Evolutionary conservation across 2,329 filamentous ascomycete genomes (phyloP).

Genomic region (Teratosphaeriaceae sp.): DNA sequence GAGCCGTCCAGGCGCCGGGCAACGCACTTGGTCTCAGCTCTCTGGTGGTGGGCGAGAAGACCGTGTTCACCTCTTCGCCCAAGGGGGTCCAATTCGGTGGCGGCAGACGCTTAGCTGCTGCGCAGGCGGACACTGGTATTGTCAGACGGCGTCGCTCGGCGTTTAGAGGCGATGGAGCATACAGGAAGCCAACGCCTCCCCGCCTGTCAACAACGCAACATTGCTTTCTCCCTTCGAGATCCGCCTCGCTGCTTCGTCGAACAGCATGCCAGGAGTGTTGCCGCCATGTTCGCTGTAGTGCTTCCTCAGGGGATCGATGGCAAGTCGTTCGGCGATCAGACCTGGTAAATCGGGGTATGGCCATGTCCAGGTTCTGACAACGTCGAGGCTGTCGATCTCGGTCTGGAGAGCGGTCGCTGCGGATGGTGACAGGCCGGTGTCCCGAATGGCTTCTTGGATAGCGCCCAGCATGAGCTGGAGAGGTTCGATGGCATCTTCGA

Average conservation of each 20-base stretch:
- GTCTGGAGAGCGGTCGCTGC: conserved; percentile 32
- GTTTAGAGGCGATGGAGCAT: conserved; percentile 16
- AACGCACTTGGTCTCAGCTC: conserved; percentile 28
- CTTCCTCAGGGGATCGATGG: conserved; percentile 42
- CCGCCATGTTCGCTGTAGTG: conserved; percentile 54
- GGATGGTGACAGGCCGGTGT: conserved; percentile 35
- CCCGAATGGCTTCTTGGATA: conserved; percentile 45
- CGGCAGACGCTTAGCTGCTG: conserved; percentile 46
- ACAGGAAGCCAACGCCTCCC: conserved; percentile 58
- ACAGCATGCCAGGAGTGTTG: conserved; percentile 54
- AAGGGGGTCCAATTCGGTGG: conserved; percentile 54
- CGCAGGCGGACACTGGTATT: conserved; percentile 46
- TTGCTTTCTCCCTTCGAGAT: conserved; percentile 49
- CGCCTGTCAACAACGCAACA: conserved; percentile 55
- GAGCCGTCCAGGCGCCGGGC: conserved; percentile 7
- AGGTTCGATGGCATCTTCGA: conserved; percentile 53
- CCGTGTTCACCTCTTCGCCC: conserved; percentile 39
- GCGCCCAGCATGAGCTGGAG: conserved; percentile 53
- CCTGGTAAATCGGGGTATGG: conserved; percentile 54
- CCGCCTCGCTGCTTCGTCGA: conserved; percentile 57
- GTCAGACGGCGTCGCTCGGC: background rate
- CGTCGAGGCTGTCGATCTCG: conserved; percentile 51
- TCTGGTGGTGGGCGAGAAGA: conserved; percentile 47
- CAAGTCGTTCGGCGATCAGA: conserved; percentile 45
- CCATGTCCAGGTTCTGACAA: conserved; percentile 62